Evolutionary conservation across 2,329 filamentous ascomycete genomes (phyloP).

Genomic region (Aureobasidium sp.): DNA sequence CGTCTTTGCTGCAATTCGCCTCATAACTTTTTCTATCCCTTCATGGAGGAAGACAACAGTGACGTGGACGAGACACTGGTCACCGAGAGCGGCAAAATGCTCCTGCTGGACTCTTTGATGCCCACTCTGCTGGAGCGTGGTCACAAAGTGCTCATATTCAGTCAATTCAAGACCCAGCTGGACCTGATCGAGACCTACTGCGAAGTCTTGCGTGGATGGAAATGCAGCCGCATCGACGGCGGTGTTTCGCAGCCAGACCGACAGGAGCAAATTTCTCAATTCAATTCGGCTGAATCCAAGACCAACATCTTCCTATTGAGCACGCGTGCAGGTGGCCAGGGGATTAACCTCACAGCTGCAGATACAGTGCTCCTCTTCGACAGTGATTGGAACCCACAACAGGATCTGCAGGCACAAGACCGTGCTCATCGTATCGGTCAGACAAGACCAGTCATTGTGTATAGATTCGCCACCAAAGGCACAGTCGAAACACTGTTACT

Average conservation of each 20-base stretch:
- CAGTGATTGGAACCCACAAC: conserved; percentile 89
- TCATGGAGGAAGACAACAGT: conserved; percentile 51
- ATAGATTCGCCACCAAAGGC: conserved; percentile 83
- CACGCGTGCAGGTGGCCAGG: conserved; percentile 86
- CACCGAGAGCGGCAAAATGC: conserved; percentile 88
- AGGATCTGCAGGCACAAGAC: conserved; percentile 93
- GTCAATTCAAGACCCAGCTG: conserved; percentile 89
- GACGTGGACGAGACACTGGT: conserved; percentile 71
- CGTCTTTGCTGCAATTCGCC: conserved; percentile 88
- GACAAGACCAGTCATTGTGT: conserved; percentile 83
- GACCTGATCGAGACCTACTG: conserved; percentile 89
- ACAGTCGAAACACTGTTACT: conserved; percentile 87
- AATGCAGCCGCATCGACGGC: conserved; percentile 84
- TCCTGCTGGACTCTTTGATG: conserved; percentile 79
- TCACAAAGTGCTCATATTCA: conserved; percentile 94
- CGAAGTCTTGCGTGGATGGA: conserved; percentile 65
- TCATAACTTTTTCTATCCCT: conserved; percentile 95
- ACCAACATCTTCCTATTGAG: conserved; percentile 74
- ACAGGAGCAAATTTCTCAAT: conserved; percentile 40
- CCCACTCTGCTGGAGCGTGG: conserved; percentile 62
- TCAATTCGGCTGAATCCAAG: conserved; percentile 34
- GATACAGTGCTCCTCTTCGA: conserved; percentile 93
- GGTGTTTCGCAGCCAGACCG: conserved; percentile 61
- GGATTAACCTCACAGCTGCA: conserved; percentile 85
- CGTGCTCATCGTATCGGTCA: conserved; percentile 93